phyloP scores from a whole-genome alignment of 441 rosid species.

The Omphalea diandra region DNA sequence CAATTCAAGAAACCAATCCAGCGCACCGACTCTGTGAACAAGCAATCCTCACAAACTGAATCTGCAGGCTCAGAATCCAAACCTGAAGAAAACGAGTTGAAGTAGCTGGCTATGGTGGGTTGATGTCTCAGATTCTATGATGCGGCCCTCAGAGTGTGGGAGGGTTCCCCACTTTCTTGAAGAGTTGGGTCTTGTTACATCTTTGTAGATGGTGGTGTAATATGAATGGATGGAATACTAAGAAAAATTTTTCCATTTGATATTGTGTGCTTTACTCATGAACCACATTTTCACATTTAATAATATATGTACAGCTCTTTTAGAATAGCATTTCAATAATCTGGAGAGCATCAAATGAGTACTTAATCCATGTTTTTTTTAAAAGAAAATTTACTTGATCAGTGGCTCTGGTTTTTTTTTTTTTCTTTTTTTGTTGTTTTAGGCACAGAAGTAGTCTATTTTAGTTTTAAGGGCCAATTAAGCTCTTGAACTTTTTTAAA shows the following conservation, averaged over 20 bases:
- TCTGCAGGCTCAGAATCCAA: conserved; percentile 29
- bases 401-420: no score
- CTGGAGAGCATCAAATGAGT: not conserved
- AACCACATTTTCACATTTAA: conserved; percentile 8
- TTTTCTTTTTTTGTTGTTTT: no score
- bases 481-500: no score
- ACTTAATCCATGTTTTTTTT: not conserved
- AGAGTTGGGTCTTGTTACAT: not conserved
- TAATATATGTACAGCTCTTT: conserved; percentile 32
- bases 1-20: conserved; percentile 79
- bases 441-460: not conserved
- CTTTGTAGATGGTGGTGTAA: conserved; percentile 15
- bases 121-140: not conserved
- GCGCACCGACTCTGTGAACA: conserved; percentile 25
- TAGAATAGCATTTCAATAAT: not conserved
- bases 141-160: conserved; percentile 1
- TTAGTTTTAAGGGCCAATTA: not conserved
- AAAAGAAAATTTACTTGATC: not conserved
- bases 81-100: conserved; percentile 26
- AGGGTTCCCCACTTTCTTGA: conserved; percentile 1
- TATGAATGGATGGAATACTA: conserved; percentile 7
- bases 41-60: conserved; percentile 39
- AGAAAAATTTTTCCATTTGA: conserved; percentile 14
- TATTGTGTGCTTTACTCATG: conserved; percentile 9
- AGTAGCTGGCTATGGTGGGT: conserved; percentile 15